Evolutionary conservation across 2,329 filamentous ascomycete species (phyloP), one percentile per base, ranked within the genome.

Genomic region (Monosporascus sp.): DNA sequence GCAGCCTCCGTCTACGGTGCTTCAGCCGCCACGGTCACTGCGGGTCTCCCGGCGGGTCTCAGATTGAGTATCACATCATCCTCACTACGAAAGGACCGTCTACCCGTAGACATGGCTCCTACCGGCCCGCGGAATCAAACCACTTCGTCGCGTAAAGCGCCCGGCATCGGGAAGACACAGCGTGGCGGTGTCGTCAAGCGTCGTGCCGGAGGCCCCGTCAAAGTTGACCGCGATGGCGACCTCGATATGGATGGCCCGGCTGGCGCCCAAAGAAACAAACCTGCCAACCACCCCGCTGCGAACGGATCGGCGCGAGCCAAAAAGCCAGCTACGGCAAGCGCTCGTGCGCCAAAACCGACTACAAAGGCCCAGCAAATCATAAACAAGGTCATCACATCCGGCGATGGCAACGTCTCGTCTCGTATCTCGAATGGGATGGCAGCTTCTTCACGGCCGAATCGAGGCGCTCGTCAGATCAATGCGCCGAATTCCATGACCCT

Each of bases 161-260:
- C 49, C 61, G 18, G 53, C 41, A 56, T 56, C 35, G 48, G 54
- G 18, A 67, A 64, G 50, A 44, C 59, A 20, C 59, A 51, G 26
- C 72, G 76, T 60, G 75, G 75, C 37, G 80, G 80, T 31, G 77
- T 84, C 51, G 69, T 72, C 20, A 84, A 82, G 65, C 76, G 76
- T 48, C 76, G 74, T 40, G 66, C 64, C 11, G 67, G 66, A 41
- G 58, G 62, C 20, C 52, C 64, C 4, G 60, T 63, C 3, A 75
- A 71, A 56, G 65, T 74, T 48, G 81, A 84, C 60, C 70, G 74
- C 51, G 81, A 84, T 70, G 81, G 81, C 35, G 81, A 85, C 60
- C 72, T 85, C n/a, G 74, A 81, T 35, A 85, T 85, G 81, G 78
- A 78, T 58, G 69, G 67, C 64, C 69, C 58, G 67, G 72, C 53